phyloP scores from a whole-genome alignment of 805 yeast species.

The Wickerhamomyces hampshirensis region DNA sequence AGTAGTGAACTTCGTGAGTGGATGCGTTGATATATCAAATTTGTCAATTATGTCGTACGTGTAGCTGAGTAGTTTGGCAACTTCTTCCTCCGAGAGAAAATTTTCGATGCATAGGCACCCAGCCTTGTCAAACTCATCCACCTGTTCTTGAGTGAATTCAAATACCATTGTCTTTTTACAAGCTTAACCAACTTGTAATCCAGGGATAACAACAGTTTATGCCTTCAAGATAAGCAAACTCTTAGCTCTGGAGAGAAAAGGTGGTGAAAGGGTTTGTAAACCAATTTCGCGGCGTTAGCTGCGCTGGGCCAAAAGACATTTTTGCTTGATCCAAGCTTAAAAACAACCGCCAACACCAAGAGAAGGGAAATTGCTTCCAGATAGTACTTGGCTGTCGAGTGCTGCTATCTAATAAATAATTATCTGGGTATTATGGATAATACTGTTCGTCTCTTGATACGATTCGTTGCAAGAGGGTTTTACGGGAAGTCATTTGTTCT shows the following conservation, averaged over 20 bases:
- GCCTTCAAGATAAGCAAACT: not conserved
- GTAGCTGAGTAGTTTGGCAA: constrained; percentile 34
- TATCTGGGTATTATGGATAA: constrained; percentile 29
- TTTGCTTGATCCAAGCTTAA: too few relatives aligned
- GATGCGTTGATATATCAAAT: constrained; percentile 54
- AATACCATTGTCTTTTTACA: not conserved
- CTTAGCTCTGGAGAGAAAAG: too few relatives aligned
- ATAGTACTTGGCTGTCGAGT: too few relatives aligned
- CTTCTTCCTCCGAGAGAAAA: constrained; percentile 43
- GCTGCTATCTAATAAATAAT: too few relatives aligned
- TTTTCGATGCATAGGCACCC: constrained; percentile 60
- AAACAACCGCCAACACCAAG: too few relatives aligned
- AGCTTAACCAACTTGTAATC: not conserved
- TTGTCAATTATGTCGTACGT: constrained; percentile 41
- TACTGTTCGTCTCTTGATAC: constrained; percentile 44
- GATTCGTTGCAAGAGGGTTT: constrained; percentile 82
- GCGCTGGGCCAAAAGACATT: too few relatives aligned
- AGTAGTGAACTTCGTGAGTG: constrained; percentile 67
- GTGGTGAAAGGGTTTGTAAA: too few relatives aligned
- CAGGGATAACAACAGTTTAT: not conserved
- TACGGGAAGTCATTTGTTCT: constrained; percentile 80
- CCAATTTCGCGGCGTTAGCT: too few relatives aligned
- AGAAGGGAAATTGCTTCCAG: too few relatives aligned
- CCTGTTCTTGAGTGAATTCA: constrained; percentile 33
- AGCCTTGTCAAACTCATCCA: constrained; percentile 42